These are phyloP conservation scores for Fusarium pseudonygamai DNA, from an alignment of 2,329 filamentous ascomycete species.

Conservation along the genomic window DNA sequence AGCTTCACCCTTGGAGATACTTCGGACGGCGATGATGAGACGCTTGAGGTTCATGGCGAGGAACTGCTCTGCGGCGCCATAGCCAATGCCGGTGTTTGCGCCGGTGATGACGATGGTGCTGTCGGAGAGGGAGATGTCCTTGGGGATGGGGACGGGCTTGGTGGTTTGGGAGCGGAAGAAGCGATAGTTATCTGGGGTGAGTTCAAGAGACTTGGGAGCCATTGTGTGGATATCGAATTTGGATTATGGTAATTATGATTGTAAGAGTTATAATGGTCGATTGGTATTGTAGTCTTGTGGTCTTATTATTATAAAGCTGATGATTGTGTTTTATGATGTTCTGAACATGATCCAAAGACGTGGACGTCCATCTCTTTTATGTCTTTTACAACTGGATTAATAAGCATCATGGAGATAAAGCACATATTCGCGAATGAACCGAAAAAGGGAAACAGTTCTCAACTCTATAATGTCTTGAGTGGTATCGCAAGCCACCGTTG, in stretches of 20 bases:
- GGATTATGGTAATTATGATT: no score
- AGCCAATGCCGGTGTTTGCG: constrained; percentile 59
- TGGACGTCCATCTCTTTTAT: constrained; percentile 6
- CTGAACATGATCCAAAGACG: not conserved
- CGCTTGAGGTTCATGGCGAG: constrained; percentile 50
- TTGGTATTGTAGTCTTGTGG: not conserved
- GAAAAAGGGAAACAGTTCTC: constrained; percentile 33
- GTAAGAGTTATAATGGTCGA: not conserved
- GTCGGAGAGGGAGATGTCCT: constrained; percentile 42
- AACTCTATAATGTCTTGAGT: not conserved
- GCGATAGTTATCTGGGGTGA: constrained; percentile 13
- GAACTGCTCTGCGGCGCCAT: constrained; percentile 55
- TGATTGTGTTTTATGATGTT: not conserved
- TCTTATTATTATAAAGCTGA: not conserved
- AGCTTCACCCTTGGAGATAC: constrained; percentile 52
- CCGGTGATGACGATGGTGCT: constrained; percentile 60
- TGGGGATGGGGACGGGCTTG: constrained; percentile 34
- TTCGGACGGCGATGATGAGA: constrained; percentile 60
- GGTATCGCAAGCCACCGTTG: not conserved
- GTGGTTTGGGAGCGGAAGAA: constrained; percentile 45
- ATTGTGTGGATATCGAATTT: constrained; percentile 2
- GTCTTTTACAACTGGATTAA: not conserved
- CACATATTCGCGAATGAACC: not conserved
- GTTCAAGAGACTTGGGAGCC: constrained; percentile 39
- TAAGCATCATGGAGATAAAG: not conserved